Evolutionary conservation across 306 rosid species (phyloP).

Genomic region (Ormosia emarginata): DNA sequence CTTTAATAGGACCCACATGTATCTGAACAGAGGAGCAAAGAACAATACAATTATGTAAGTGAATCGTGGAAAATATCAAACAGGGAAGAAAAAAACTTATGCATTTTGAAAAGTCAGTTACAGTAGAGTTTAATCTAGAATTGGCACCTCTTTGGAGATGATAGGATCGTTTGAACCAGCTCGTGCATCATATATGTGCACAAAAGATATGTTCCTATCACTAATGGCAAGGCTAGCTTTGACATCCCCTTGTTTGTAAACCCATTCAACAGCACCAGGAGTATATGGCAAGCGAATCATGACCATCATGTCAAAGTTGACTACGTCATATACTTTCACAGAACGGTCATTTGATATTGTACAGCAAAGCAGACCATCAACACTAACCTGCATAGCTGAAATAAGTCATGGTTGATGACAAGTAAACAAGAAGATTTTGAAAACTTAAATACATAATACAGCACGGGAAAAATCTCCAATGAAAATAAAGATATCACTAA

Average conservation of each 20-base stretch:
- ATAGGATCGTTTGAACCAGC: slow-evolving; percentile 87
- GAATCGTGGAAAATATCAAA: neutral
- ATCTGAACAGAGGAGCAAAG: slow-evolving; percentile 45
- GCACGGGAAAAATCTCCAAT: neutral
- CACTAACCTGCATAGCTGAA: slow-evolving; percentile 88
- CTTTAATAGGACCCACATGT: slow-evolving; percentile 78
- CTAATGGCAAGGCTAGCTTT: slow-evolving; percentile 86
- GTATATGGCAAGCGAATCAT: slow-evolving; percentile 75
- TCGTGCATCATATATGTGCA: slow-evolving; percentile 84
- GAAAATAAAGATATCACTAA: neutral
- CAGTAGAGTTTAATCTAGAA: slow-evolving; percentile 15
- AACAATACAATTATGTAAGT: neutral
- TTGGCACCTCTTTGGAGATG: slow-evolving; percentile 71
- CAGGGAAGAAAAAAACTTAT: neutral
- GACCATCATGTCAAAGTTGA: slow-evolving; percentile 98
- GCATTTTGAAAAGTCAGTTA: neutral
- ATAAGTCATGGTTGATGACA: slow-evolving; percentile 62
- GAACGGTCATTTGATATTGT: slow-evolving; percentile 85
- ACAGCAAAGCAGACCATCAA: slow-evolving; percentile 94
- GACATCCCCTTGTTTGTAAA: slow-evolving; percentile 92
- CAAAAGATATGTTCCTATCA: slow-evolving; percentile 71
- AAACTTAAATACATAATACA: slow-evolving; percentile 5
- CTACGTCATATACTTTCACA: slow-evolving; percentile 93
- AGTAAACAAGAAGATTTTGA: slow-evolving; percentile 12
- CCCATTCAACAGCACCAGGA: slow-evolving; percentile 98